A percentile compares a stretch with the other conserved stretches of the same genome.
phyloP scores from a whole-genome alignment of 768 basidiomycete species.

The Paxillus involutus region DNA sequence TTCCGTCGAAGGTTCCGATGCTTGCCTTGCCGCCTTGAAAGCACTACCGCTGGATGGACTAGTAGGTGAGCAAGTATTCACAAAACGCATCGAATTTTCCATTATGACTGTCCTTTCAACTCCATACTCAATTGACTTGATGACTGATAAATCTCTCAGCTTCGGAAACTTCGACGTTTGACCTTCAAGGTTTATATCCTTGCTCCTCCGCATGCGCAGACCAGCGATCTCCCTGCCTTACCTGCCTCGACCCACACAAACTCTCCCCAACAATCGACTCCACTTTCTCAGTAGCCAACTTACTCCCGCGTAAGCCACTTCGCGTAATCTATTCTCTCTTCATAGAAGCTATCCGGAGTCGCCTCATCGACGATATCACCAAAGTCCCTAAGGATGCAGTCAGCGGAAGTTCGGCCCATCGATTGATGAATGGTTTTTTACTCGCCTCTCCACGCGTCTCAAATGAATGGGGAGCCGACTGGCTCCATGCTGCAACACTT shows the following conservation, averaged over 20 bases:
- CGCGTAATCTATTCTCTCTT: slow-evolving; percentile 45
- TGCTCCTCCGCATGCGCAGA: slow-evolving; percentile 49
- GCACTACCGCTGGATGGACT: slow-evolving; percentile 49
- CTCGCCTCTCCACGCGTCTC: slow-evolving; percentile 43
- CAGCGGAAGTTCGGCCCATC: slow-evolving; percentile 38
- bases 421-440: slow-evolving; percentile 65
- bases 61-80: slow-evolving; percentile 40
- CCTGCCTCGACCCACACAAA: slow-evolving; percentile 31
- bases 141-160: slow-evolving; percentile 33
- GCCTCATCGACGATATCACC: slow-evolving; percentile 52
- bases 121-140: neutral
- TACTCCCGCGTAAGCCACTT: slow-evolving; percentile 48
- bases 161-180: slow-evolving; percentile 43
- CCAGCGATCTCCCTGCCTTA: slow-evolving; percentile 37
- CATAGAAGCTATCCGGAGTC: slow-evolving; percentile 59
- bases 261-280: slow-evolving; percentile 14
- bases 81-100: neutral
- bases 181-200: slow-evolving; percentile 51
- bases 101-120: slow-evolving; percentile 1
- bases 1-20: slow-evolving; percentile 30
- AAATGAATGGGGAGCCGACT: slow-evolving; percentile 64
- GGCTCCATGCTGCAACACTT: slow-evolving; percentile 54
- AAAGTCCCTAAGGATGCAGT: slow-evolving; percentile 35
- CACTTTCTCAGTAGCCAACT: slow-evolving; percentile 31
- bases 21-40: slow-evolving; percentile 34